These are phyloP conservation scores for Phytophthora lateralis DNA, from an alignment of 352 stramenopile genomes.

Conservation along the genomic window DNA sequence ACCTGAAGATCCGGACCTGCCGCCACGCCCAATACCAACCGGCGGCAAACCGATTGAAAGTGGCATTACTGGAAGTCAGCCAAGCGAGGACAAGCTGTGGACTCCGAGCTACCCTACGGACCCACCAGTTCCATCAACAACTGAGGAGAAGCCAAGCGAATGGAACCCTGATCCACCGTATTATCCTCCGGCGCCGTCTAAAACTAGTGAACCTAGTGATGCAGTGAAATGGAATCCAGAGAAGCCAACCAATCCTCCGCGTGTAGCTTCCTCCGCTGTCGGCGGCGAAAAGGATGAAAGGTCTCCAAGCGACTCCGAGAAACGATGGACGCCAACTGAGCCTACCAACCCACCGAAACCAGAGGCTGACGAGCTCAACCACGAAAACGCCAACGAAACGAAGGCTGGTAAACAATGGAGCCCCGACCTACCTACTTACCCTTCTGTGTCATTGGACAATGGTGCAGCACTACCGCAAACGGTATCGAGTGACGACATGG, in stretches of 20 bases:
- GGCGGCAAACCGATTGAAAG: conserved; percentile 3
- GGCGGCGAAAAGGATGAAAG: too few species aligned
- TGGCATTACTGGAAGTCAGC: conserved; percentile 2
- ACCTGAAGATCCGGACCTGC: conserved; percentile 10
- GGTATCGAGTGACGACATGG: not conserved
- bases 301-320: not conserved
- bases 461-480: not conserved
- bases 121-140: conserved; percentile 5
- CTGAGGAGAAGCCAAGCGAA: not conserved
- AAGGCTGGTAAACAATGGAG: conserved; percentile 1
- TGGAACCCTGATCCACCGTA: conserved; percentile 6
- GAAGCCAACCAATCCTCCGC: conserved; percentile 11
- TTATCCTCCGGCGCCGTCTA: not conserved
- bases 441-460: not conserved
- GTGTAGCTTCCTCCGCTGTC: not conserved
- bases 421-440: conserved; percentile 3
- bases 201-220: not conserved
- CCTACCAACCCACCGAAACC: not conserved
- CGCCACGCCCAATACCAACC: conserved; percentile 8
- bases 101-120: conserved; percentile 17
- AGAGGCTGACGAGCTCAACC: not conserved
- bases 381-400: not conserved
- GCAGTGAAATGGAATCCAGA: not conserved
- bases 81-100: conserved; percentile 12
- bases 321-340: not conserved